Percentiles rank a stretch among this genome's conserved stretches.
phyloP scores from a whole-genome alignment of 345 rosid species.

The Aquilaria sinensis region DNA sequence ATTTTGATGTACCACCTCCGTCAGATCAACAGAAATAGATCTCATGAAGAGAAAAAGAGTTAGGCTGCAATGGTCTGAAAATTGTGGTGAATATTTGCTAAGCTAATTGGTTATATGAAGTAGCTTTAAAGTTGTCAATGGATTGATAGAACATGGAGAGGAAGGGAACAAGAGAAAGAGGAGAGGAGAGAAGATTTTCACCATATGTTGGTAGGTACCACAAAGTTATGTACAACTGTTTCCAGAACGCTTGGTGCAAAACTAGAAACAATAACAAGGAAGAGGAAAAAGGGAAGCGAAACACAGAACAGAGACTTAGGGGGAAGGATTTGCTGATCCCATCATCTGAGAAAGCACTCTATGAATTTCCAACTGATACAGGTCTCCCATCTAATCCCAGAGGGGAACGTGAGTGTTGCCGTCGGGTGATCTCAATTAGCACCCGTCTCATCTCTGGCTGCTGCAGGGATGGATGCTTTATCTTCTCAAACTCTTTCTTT shows the following conservation, averaged over 20 bases:
- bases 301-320: neutral
- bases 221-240: conserved; percentile 20
- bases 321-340: neutral
- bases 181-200: neutral
- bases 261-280: conserved; percentile 6
- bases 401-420: conserved; percentile 49
- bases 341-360: neutral
- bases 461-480: conserved; percentile 37
- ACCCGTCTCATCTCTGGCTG: conserved; percentile 37
- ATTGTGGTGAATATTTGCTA: too few relatives aligned
- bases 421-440: conserved; percentile 18
- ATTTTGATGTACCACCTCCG: too few relatives aligned
- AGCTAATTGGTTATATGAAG: too few relatives aligned
- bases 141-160: too few relatives aligned
- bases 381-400: conserved; percentile 48
- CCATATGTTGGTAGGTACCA: neutral
- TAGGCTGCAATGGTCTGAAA: too few relatives aligned
- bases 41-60: too few relatives aligned
- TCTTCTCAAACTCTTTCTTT: conserved; percentile 46
- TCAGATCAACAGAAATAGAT: too few relatives aligned
- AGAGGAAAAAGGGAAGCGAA: neutral
- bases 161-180: neutral
- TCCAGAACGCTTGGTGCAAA: too few relatives aligned
- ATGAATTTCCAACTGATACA: conserved; percentile 36
- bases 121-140: too few relatives aligned